A percentile compares a stretch with the other conserved stretches of the same genome.
These are phyloP conservation scores for Coprinopsis strossmayeri DNA, from an alignment of 768 basidiomycete species.

Conservation along the genomic window DNA sequence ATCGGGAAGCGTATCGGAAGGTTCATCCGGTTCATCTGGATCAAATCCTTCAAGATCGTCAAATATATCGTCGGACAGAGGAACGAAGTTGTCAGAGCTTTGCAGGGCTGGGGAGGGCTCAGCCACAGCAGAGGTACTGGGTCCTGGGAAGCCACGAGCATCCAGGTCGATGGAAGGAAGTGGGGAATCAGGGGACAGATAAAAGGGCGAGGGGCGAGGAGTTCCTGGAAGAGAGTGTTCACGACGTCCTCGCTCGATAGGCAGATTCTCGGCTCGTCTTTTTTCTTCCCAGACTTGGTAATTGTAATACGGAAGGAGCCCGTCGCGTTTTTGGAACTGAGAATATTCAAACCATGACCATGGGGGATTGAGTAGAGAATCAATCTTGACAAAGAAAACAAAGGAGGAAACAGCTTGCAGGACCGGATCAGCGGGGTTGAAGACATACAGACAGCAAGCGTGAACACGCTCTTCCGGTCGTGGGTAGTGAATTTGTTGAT, in stretches of 20 bases:
- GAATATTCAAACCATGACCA: conserved; percentile 19
- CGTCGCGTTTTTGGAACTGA: not conserved
- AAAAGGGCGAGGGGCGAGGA: too few species aligned
- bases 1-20: too few species aligned
- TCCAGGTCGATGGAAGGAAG: conserved; percentile 5
- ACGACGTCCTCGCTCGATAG: not conserved
- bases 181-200: not conserved
- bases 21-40: conserved; percentile 7
- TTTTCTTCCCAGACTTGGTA: not conserved
- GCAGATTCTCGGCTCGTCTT: not conserved
- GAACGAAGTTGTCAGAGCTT: too few species aligned
- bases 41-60: not conserved
- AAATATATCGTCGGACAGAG: too few species aligned
- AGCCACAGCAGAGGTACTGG: not conserved
- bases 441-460: conserved; percentile 42
- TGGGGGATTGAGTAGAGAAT: conserved; percentile 30
- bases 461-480: conserved; percentile 42
- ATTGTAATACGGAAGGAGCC: not conserved
- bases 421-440: conserved; percentile 26
- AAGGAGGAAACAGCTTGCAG: conserved; percentile 31
- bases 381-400: conserved; percentile 43
- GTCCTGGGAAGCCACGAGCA: not conserved
- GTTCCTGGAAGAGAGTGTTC: too few species aligned
- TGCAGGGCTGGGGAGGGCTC: too few species aligned
- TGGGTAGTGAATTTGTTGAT: conserved; percentile 36